Evolutionary conservation across 805 yeast species (phyloP), one percentile per base, ranked within the genome.

Genomic region (Komagataella mondaviorum): DNA sequence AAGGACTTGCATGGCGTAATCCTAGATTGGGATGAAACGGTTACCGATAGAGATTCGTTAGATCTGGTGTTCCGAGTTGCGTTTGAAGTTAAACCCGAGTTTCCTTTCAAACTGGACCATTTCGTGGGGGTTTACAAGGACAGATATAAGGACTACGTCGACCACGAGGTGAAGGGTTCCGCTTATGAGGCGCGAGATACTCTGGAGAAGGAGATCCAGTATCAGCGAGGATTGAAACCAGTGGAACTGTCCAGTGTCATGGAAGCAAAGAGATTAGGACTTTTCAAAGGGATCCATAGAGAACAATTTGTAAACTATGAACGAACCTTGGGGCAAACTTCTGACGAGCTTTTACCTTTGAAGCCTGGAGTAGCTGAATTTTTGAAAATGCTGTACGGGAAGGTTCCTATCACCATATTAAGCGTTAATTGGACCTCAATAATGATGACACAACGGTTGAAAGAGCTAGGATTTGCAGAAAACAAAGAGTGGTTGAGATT

Each of bases 1-100:
- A 7, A 12, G 39, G 39, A 30, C 10, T 30, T 30, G 14, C 39
- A 30, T 10, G 39, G 39, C 14, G 55, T 80, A 8, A 68, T 80
- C 1, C 62, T 75, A 3, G 88, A 82, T 56, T 82, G 85, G 81
- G 88, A 82, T 59, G 87, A 81, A 46, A 82, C 88, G 0, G 70
- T 79, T 23, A 80, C 88, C 0, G 55, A 58, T 5, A 58, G 63
- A 30, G 88, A 82, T 60, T 80, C 88, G 0, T 73, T 81, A 24
- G 61, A 60, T 23, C 57, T 76, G 4, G 66, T 80, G n/a, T 78
- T 80, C 12, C 63, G 70, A 43, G 70, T 78, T 2, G 76, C 80
- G 0, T 75, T 76, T 50, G 43, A 36, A 2, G 50, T 58, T 14
- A 68, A 71, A 46, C 72, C 73, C 3, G 60, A 60, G n/a, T 63